Evolutionary conservation across 176 grass and related monocot genomes (phyloP), one percentile per base, ranked within the genome.

Genomic region (Miscanthus lutarioriparius): DNA sequence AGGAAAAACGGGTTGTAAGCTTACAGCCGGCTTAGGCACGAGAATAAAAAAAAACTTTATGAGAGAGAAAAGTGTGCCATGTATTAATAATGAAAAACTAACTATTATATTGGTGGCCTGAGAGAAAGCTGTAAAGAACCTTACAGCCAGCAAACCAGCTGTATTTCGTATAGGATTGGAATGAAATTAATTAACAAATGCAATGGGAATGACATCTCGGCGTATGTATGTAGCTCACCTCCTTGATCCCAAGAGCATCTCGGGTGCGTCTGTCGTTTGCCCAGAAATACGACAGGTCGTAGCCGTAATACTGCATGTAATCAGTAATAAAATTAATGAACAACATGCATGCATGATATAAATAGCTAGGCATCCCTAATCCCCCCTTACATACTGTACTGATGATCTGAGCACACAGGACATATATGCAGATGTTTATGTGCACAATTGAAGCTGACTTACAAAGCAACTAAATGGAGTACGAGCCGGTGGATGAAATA

Each of bases 251-350:
- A 1, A 95, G 76, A 61, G 90, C 90, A 0, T 81, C 70, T 19
- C 80, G 67, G 48, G 72, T 76, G 10, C 19, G 26, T 13, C 78
- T 48, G 41, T 72, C 66, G 35, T 92, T 95, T 0, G 86, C 88
- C 93, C 88, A 95, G 48, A 58, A 91, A 74, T 92, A 95, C 0
- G 80, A 86, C 10, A 95, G 64, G 80, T 83, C 89, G 62, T 78
- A 51, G 19, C 4, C 44, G 53, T 95, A 95, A 2, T 3, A 38
- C 93, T 95, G 28, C 2, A 49, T 33, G 15, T 32, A 58, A 1
- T 49, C 3, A 49, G 1, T 54, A 8, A 20, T 2, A 54, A 20
- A 20, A 56, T 56, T 9, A 3, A 22, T 56, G 8, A 56, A 48
- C 13, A 5, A 16, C 45, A 45, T 44, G 9, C 3, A 35, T 35